Evolutionary conservation across 2,329 filamentous ascomycete genomes (phyloP).

Genomic region (Xylaria hypoxylon): DNA sequence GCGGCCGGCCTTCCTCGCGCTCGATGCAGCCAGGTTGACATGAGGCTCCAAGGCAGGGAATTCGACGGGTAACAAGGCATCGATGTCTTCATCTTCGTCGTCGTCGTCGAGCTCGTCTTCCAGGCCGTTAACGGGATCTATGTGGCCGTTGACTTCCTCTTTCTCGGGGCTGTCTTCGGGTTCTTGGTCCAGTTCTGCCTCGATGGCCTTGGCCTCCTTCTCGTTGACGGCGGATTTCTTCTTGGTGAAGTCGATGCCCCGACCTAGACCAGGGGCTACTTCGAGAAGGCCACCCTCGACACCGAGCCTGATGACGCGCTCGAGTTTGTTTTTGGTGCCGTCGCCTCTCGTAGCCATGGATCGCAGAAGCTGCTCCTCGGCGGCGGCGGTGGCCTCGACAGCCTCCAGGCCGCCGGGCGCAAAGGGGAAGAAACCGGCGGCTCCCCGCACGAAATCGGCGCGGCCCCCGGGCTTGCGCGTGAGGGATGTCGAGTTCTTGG

Average conservation of each 20-base stretch:
- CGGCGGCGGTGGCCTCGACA: constrained; percentile 84
- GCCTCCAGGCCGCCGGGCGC: constrained; percentile 89
- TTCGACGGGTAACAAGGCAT: constrained; percentile 88
- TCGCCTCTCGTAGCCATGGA: constrained; percentile 58
- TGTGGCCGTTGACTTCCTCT: constrained; percentile 49
- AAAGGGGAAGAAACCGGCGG: constrained; percentile 94
- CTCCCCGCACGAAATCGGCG: constrained; percentile 92
- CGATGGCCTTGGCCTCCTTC: constrained; percentile 71
- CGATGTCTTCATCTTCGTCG: constrained; percentile 75
- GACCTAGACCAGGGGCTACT: constrained; percentile 81
- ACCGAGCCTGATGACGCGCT: constrained; percentile 86
- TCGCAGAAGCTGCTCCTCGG: constrained; percentile 79
- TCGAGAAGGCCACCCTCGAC: constrained; percentile 82
- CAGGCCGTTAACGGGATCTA: constrained; percentile 21
- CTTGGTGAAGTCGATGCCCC: constrained; percentile 79
- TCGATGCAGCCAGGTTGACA: constrained; percentile 77
- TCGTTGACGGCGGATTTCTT: constrained; percentile 67
- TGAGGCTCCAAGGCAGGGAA: constrained; percentile 92
- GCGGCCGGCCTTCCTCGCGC: constrained; percentile 77
- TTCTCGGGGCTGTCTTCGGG: constrained; percentile 53
- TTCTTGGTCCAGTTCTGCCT: constrained; percentile 63
- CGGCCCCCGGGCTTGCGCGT: constrained; percentile 85
- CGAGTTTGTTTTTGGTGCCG: constrained; percentile 69
- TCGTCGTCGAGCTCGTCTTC: constrained; percentile 51
- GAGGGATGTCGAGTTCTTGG: constrained; percentile 94